Evolutionary conservation across 225 moss, liverwort and hornwort species (phyloP), one percentile per base, ranked within the genome.

Genomic region (Physcomitrellopsis africana): DNA sequence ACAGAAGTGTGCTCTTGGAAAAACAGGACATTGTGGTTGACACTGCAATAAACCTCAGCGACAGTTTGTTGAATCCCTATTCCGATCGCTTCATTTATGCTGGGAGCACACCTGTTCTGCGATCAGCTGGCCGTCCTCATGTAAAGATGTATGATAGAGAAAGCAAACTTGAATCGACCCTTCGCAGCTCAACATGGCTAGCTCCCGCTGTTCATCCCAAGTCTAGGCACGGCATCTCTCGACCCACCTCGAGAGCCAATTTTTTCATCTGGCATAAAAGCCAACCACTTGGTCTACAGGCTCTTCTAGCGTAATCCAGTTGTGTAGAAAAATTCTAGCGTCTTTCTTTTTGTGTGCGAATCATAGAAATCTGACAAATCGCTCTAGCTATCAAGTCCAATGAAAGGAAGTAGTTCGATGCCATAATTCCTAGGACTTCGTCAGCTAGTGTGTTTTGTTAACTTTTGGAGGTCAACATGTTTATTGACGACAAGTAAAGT

Each of bases 1-100:
- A 6, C 29, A 27, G 43, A 8, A 41, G 52, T 17, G 7, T 63
- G 17, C 24, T 53, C 48, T 47, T 66, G 62, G 70, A 23, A 29
- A 63, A 63, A 24, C 91, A 97, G 97, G 90, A 82, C 42, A 76
- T 97, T 12, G 76, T 83, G 44, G 91, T 89, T 10, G 92, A 97
- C 48, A 83, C 77, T 63, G 89, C 85, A 48, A 60, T 64, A 12
- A 85, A 79, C 42, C 93, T 97, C 68, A 81, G 85, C 18, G 86
- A 93, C 62, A 94, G 93, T 69, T 69, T 97, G 73, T 74, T 94
- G 19, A 93, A 90, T 55, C 97, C 97, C 10, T 97, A 94, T 79
- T 97, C 97, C 19, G 83, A 85, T 19, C 86, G 90, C 27, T 97
- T 97, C 52, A 57, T 97, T 12, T 97, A 94, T 82, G 79, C 83